Evolutionary conservation across 169 alveolate genomes (phyloP).

Genomic region (Babesia bigemina): DNA sequence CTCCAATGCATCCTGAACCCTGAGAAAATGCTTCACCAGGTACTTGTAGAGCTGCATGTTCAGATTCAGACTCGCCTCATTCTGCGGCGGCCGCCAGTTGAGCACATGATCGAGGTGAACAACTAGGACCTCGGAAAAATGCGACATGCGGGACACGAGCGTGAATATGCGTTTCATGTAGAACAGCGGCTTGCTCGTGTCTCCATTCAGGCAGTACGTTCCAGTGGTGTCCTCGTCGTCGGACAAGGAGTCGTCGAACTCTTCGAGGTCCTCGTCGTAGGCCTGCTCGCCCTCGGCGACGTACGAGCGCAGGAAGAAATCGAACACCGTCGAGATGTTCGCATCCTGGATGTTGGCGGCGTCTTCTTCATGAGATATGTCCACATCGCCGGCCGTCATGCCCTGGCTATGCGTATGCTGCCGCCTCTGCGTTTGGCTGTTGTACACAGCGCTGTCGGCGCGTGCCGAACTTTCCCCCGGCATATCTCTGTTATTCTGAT

Average conservation of each 20-base stretch:
- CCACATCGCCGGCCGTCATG: constrained; percentile 36
- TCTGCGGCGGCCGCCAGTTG: constrained; percentile 74
- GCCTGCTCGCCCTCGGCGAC: constrained; percentile 28
- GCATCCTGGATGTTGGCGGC: constrained; percentile 79
- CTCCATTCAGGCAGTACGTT: constrained; percentile 51
- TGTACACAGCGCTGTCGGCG: neutral
- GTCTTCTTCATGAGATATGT: constrained; percentile 61
- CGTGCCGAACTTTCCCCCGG: neutral
- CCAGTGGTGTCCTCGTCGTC: constrained; percentile 69
- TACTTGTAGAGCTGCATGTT: constrained; percentile 75
- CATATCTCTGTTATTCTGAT: neutral
- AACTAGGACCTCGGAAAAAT: constrained; percentile 71
- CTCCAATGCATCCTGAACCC: constrained; percentile 77
- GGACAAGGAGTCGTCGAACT: constrained; percentile 45
- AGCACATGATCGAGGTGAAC: constrained; percentile 74
- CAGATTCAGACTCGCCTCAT: constrained; percentile 64
- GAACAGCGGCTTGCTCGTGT: constrained; percentile 56
- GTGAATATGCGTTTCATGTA: constrained; percentile 64
- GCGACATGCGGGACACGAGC: constrained; percentile 63
- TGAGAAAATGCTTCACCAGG: constrained; percentile 72
- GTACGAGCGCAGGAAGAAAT: constrained; percentile 70
- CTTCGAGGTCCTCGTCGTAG: constrained; percentile 49
- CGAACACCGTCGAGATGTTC: constrained; percentile 78
- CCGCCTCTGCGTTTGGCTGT: neutral
- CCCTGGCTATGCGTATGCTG: constrained; percentile 8